Percentiles rank a stretch among this genome's conserved stretches.
These are phyloP conservation scores for Colletotrichum cuscutae DNA, from an alignment of 2,329 filamentous ascomycete species.

Conservation along the genomic window DNA sequence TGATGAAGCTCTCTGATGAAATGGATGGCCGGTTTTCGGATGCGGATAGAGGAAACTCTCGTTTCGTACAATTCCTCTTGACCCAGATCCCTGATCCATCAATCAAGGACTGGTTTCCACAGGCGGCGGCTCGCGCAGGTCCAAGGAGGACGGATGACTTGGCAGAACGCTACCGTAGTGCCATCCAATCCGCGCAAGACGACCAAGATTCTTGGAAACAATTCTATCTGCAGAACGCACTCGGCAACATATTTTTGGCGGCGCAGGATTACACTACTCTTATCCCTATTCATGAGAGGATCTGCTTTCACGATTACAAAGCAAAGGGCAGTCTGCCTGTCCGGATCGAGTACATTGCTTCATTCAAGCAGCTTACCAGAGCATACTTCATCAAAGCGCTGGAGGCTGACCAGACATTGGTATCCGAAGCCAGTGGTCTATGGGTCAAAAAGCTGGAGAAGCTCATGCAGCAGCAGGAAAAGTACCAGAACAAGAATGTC, in stretches of 20 bases:
- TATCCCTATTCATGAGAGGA: constrained; percentile 47
- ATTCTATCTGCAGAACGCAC: constrained; percentile 50
- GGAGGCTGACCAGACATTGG: constrained; percentile 16
- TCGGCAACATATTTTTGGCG: constrained; percentile 48
- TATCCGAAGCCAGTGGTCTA: constrained; percentile 39
- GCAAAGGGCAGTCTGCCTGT: constrained; percentile 51
- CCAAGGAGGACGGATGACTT: constrained; percentile 42
- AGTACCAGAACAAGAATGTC: constrained; percentile 51
- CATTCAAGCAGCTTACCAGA: constrained; percentile 51
- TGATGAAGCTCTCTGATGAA: constrained; percentile 48
- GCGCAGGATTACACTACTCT: constrained; percentile 47
- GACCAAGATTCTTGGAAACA: constrained; percentile 49
- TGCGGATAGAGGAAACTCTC: constrained; percentile 38
- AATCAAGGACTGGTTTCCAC: constrained; percentile 51
- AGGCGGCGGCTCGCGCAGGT: constrained; percentile 48
- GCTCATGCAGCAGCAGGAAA: constrained; percentile 48
- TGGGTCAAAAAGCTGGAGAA: constrained; percentile 50
- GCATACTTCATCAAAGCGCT: constrained; percentile 43
- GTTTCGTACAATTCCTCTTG: constrained; percentile 49
- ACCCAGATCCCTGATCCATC: constrained; percentile 45
- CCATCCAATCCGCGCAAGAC: constrained; percentile 46
- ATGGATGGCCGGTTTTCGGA: constrained; percentile 40
- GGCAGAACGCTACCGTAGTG: constrained; percentile 42
- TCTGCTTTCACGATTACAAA: constrained; percentile 50
- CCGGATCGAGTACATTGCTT: constrained; percentile 50